Percentiles rank a stretch among this genome's conserved stretches.
Conservation (phyloP, 495 filamentous ascomycete genomes). For the Penicillium macrosclerotiorum region DNA sequence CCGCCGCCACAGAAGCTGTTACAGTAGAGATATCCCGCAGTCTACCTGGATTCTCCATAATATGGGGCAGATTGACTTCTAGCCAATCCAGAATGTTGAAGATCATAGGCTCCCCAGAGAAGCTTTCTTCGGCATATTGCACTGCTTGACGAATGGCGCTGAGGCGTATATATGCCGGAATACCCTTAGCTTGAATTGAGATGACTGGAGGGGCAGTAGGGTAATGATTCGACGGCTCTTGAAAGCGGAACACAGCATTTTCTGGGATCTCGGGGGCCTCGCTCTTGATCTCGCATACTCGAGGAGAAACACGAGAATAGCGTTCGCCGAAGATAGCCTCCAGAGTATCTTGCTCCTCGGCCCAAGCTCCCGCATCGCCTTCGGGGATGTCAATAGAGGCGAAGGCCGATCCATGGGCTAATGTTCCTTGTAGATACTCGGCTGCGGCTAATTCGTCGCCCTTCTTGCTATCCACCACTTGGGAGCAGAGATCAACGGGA, state of each 20-base stretch:
- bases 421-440: constrained; percentile 68
- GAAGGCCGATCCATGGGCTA: constrained; percentile 42
- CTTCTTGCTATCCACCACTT: constrained; percentile 61
- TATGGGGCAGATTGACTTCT: constrained; percentile 68
- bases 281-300: constrained; percentile 62
- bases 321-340: constrained; percentile 75
- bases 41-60: constrained; percentile 78
- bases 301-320: constrained; percentile 53
- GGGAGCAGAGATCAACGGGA: constrained; percentile 75
- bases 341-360: constrained; percentile 76
- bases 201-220: constrained; percentile 74
- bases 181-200: constrained; percentile 55
- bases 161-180: constrained; percentile 92
- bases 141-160: constrained; percentile 81
- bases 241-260: constrained; percentile 47
- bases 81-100: constrained; percentile 90
- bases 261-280: constrained; percentile 38
- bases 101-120: constrained; percentile 81
- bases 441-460: constrained; percentile 80
- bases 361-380: constrained; percentile 57
- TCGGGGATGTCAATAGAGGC: constrained; percentile 16
- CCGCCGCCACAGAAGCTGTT: constrained; percentile 27
- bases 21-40: constrained; percentile 78
- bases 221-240: constrained; percentile 59
- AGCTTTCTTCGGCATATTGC: constrained; percentile 59